These are phyloP conservation scores for Tephrocybe sp. DNA, from an alignment of 768 basidiomycete genomes.

Conservation along the genomic window DNA sequence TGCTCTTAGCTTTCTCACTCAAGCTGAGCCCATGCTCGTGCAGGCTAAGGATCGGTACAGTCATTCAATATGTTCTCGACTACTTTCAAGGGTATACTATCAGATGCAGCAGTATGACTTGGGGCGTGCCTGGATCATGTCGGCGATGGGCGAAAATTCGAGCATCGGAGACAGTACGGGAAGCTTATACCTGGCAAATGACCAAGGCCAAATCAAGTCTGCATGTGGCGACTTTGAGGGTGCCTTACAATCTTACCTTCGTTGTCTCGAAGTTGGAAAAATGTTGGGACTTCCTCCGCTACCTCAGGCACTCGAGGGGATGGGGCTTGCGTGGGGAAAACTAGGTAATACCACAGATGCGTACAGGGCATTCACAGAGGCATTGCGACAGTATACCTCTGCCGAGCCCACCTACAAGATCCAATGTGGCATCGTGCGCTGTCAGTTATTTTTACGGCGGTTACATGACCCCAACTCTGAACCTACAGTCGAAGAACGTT, in stretches of 20 bases:
- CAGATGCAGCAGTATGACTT: not conserved
- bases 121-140: not conserved
- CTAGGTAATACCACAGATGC: not conserved
- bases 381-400: not conserved
- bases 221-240: not conserved
- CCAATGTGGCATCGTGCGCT: not conserved
- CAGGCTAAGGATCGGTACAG: not conserved
- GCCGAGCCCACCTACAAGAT: not conserved
- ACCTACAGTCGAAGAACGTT: not conserved
- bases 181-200: not conserved
- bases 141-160: not conserved
- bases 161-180: not conserved
- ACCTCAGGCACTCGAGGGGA: not conserved
- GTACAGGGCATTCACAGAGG: not conserved
- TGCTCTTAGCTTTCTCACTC: not conserved
- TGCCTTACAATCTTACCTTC: not conserved
- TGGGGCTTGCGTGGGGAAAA: constrained; percentile 4
- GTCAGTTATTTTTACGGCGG: not conserved
- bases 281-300: not conserved
- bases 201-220: not conserved
- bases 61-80: not conserved
- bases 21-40: not conserved
- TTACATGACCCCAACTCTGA: not conserved
- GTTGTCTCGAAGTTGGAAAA: not conserved
- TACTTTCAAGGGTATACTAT: not conserved